A percentile compares a stretch with the other conserved stretches of the same genome.
phyloP scores from a whole-genome alignment of 2,329 filamentous ascomycete genomes.

The Volutella citrinella region DNA sequence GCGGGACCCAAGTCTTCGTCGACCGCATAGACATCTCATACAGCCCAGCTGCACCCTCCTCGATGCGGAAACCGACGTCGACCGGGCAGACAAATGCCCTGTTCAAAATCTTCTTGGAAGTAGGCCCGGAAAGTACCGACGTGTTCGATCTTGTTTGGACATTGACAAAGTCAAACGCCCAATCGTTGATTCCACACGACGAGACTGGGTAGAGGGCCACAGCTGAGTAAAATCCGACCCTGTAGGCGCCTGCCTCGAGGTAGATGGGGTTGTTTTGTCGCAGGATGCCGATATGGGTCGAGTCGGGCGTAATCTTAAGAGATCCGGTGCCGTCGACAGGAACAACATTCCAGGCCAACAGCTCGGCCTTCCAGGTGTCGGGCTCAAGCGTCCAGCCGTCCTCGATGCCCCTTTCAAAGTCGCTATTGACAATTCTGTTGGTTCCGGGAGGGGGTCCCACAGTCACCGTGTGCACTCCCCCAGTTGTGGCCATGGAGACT shows the following conservation, averaged over 20 bases:
- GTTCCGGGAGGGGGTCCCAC: conserved; percentile 5
- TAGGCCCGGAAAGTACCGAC: too few species aligned
- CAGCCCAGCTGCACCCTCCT: too few species aligned
- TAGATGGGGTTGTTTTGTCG: conserved; percentile 3
- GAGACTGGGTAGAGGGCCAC: too few species aligned
- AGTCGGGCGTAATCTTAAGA: conserved; percentile 1
- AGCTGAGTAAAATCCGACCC: too few species aligned
- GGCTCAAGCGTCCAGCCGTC: conserved; percentile 9
- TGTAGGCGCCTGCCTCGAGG: conserved; percentile 8
- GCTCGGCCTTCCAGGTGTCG: conserved; percentile 3
- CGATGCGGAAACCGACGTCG: too few species aligned
- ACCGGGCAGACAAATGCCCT: too few species aligned
- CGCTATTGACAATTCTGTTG: conserved; percentile 9
- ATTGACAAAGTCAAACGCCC: too few species aligned
- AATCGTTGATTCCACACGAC: too few species aligned
- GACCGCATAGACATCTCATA: too few species aligned
- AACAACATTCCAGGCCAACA: conserved; percentile 1
- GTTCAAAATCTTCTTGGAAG: too few species aligned
- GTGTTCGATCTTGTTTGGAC: too few species aligned
- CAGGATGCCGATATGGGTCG: conserved; percentile 4
- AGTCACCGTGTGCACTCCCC: conserved; percentile 6
- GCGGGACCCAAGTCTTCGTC: too few species aligned
- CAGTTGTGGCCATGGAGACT: conserved; percentile 9
- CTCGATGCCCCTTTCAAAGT: conserved; percentile 7
- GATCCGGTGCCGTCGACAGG: not conserved